Percentiles rank a stretch among this genome's conserved stretches.
Evolutionary conservation across 257 asterid genomes (phyloP).

Genomic region (Verbascum thapsus): DNA sequence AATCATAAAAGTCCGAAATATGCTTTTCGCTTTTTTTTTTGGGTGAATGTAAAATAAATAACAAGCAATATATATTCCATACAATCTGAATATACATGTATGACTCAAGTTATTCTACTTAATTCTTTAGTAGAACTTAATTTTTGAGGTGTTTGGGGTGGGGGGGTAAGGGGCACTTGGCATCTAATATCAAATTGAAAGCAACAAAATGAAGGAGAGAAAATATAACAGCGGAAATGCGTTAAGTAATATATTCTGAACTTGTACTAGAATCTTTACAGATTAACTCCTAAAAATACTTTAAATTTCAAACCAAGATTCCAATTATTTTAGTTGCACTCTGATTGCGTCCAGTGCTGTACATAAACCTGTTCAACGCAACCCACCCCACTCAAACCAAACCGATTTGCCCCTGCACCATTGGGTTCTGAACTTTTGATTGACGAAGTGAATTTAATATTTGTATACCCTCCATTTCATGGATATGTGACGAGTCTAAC

Average conservation of each 20-base stretch:
- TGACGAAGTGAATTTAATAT: no score
- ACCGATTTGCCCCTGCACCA: no score
- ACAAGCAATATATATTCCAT: no score
- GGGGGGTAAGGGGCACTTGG: no score
- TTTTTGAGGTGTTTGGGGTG: neutral
- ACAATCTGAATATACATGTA: neutral
- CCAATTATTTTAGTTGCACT: neutral
- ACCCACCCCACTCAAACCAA: no score
- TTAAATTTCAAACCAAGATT: neutral
- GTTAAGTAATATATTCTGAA: neutral
- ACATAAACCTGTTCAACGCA: no score
- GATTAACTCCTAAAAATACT: neutral
- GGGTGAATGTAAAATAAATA: neutral
- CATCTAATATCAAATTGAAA: neutral
- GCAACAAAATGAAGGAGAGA: neutral
- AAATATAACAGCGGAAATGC: neutral
- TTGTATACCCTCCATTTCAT: no score
- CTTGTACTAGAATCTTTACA: neutral
- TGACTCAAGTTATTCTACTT: neutral
- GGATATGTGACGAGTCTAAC: no score
- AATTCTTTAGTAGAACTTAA: constrained; percentile 10
- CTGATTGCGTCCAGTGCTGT: no score
- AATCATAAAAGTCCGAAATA: neutral
- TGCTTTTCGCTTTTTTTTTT: constrained; percentile 1
- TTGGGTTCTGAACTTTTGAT: no score